A percentile compares a stretch with the other conserved stretches of the same genome.
Conservation (phyloP, 345 rosid genomes). For the Schrenkiella parvula region DNA sequence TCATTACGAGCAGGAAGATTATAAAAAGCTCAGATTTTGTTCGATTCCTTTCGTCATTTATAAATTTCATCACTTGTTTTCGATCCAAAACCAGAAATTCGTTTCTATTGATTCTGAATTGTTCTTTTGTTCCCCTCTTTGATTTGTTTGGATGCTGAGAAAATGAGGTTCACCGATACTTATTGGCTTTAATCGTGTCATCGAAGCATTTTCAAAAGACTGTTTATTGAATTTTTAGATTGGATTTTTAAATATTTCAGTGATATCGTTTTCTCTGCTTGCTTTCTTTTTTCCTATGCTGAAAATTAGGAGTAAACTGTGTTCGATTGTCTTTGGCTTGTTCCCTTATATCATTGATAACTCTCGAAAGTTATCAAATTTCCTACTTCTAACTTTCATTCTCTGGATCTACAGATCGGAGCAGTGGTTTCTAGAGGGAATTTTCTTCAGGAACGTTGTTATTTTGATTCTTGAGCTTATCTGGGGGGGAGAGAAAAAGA, state of each 20-base stretch:
- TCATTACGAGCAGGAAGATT: not conserved
- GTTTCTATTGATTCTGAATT: not conserved
- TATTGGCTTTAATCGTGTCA: not conserved
- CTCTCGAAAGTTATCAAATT: not conserved
- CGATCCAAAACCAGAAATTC: not conserved
- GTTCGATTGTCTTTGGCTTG: not conserved
- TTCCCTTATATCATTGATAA: not conserved
- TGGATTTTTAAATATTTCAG: not conserved
- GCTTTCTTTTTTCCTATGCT: not conserved
- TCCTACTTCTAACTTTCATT: not conserved
- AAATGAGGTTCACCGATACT: not conserved
- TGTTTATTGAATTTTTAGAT: not conserved
- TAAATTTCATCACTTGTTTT: not conserved
- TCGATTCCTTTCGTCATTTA: not conserved
- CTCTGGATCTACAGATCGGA: constrained; percentile 30
- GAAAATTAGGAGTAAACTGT: not conserved
- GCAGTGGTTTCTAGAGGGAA: not conserved
- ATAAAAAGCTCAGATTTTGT: not conserved
- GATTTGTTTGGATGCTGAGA: constrained; percentile 30
- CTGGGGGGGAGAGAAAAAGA: not conserved
- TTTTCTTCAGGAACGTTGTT: constrained; percentile 28
- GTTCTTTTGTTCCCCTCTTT: not conserved
- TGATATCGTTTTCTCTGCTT: not conserved
- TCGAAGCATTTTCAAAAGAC: not conserved
- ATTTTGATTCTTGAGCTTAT: constrained; percentile 34